These are phyloP conservation scores for Candida arabinofermentans DNA, from an alignment of 805 yeast genomes.

Conservation along the genomic window DNA sequence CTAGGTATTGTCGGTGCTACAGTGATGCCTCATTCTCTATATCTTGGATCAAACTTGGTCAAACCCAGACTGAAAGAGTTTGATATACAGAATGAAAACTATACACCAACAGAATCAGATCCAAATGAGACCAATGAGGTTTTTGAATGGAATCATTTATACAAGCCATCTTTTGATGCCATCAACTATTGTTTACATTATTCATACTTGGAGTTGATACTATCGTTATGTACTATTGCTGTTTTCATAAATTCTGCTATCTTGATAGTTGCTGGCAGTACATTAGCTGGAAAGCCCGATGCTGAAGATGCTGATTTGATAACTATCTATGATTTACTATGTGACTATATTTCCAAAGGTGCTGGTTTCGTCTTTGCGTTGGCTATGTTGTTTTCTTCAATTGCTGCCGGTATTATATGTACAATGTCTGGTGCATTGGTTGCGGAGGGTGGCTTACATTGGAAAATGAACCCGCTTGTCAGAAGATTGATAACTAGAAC, in stretches of 20 bases:
- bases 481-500: constrained; percentile 74
- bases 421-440: constrained; percentile 93
- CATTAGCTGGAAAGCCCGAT: constrained; percentile 65
- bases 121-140: constrained; percentile 14
- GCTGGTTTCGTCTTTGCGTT: constrained; percentile 84
- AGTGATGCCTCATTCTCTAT: constrained; percentile 90
- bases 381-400: constrained; percentile 81
- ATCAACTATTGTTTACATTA: constrained; percentile 67
- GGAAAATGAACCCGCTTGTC: constrained; percentile 78
- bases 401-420: constrained; percentile 88
- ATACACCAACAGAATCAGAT: constrained; percentile 14
- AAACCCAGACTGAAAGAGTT: constrained; percentile 78
- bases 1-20: constrained; percentile 91
- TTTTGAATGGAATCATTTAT: constrained; percentile 35
- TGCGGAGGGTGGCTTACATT: constrained; percentile 82
- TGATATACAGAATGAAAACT: constrained; percentile 42
- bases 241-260: constrained; percentile 84
- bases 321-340: constrained; percentile 65
- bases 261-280: constrained; percentile 75
- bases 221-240: constrained; percentile 76
- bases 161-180: constrained; percentile 71
- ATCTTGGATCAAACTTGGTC: constrained; percentile 81
- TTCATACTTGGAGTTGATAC: constrained; percentile 65
- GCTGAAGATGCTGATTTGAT: constrained; percentile 80
- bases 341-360: constrained; percentile 57